Evolutionary conservation across 371 early-diverging fungal genomes (phyloP).

Genomic region (Saksenaea vasiformis): DNA sequence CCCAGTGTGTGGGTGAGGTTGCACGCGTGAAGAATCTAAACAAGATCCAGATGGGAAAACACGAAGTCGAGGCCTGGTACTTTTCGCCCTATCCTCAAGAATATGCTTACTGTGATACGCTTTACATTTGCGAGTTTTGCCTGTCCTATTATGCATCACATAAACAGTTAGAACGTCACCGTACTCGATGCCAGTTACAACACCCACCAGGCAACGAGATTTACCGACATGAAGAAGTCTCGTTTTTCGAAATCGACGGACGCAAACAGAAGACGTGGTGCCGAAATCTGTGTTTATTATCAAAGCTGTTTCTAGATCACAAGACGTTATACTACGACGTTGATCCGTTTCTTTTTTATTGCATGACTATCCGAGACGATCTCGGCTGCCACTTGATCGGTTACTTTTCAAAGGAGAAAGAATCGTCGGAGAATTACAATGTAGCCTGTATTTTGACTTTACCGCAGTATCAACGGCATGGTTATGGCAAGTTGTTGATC

Average conservation of each 20-base stretch:
- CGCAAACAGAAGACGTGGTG: slow-evolving; percentile 88
- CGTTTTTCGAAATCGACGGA: slow-evolving; percentile 95
- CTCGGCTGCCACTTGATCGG: slow-evolving; percentile 94
- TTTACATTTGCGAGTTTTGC: slow-evolving; percentile 96
- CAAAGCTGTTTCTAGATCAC: slow-evolving; percentile 99
- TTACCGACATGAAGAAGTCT: slow-evolving; percentile 64
- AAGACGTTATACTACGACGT: slow-evolving; percentile 99
- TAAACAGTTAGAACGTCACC: slow-evolving; percentile 71
- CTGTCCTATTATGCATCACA: slow-evolving; percentile 76
- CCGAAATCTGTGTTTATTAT: slow-evolving; percentile 86
- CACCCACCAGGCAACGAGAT: slow-evolving; percentile 90
- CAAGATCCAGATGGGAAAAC: slow-evolving; percentile 91
- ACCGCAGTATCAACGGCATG: slow-evolving; percentile 98
- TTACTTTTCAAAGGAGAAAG: slow-evolving; percentile 99
- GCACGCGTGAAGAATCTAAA: slow-evolving; percentile 94
- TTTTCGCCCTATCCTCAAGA: slow-evolving; percentile 95
- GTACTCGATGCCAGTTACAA: slow-evolving; percentile 76
- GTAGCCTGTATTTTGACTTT: slow-evolving; percentile 99
- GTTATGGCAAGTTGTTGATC: slow-evolving; percentile 97
- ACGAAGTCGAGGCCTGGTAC: slow-evolving; percentile 97
- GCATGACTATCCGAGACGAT: slow-evolving; percentile 85
- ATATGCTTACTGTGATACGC: slow-evolving; percentile 68
- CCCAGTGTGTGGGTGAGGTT: slow-evolving; percentile 89
- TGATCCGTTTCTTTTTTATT: slow-evolving; percentile 98
- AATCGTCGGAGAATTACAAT: slow-evolving; percentile 95